Evolutionary conservation across 1,284 basidiomycete species (phyloP).

Genomic region (Leccinum ponderosum): DNA sequence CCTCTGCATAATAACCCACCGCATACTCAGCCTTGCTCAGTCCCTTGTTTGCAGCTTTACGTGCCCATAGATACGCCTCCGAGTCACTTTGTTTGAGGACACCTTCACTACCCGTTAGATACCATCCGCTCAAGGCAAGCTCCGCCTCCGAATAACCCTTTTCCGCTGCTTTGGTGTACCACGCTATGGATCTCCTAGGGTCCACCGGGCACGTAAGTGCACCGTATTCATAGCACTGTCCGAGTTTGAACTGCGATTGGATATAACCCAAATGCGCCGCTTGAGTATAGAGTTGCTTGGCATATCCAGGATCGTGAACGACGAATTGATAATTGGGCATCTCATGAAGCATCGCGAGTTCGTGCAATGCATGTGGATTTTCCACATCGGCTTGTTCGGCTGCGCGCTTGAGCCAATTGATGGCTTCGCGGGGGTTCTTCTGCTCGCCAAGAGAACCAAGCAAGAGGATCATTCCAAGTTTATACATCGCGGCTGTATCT

Average conservation of each 20-base stretch:
- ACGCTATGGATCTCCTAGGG: constrained; percentile 91
- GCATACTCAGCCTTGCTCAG: constrained; percentile 95
- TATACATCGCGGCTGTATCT: constrained; percentile 99
- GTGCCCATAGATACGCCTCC: constrained; percentile 96
- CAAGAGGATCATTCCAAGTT: constrained; percentile 94
- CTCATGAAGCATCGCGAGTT: constrained; percentile 93
- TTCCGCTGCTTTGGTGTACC: constrained; percentile 98
- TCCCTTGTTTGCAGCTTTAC: constrained; percentile 92
- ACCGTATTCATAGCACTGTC: constrained; percentile 95
- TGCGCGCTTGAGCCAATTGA: constrained; percentile 93
- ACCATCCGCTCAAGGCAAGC: constrained; percentile 96
- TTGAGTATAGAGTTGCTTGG: constrained; percentile 87
- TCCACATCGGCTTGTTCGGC: constrained; percentile 98
- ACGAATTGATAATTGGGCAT: constrained; percentile 65
- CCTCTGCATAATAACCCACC: constrained; percentile 96
- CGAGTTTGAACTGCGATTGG: constrained; percentile 93
- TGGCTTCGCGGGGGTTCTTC: constrained; percentile 87
- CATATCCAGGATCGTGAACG: constrained; percentile 75
- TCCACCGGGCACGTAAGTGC: constrained; percentile 88
- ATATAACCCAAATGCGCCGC: constrained; percentile 94
- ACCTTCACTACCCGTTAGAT: constrained; percentile 92
- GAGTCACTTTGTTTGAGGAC: constrained; percentile 97
- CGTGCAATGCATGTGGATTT: constrained; percentile 97
- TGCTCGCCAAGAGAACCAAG: constrained; percentile 85
- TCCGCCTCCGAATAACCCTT: constrained; percentile 95